Percentiles rank a stretch among this genome's conserved stretches.
Conservation (phyloP, 1,284 basidiomycete species). For the Apiotrichum siamense region DNA sequence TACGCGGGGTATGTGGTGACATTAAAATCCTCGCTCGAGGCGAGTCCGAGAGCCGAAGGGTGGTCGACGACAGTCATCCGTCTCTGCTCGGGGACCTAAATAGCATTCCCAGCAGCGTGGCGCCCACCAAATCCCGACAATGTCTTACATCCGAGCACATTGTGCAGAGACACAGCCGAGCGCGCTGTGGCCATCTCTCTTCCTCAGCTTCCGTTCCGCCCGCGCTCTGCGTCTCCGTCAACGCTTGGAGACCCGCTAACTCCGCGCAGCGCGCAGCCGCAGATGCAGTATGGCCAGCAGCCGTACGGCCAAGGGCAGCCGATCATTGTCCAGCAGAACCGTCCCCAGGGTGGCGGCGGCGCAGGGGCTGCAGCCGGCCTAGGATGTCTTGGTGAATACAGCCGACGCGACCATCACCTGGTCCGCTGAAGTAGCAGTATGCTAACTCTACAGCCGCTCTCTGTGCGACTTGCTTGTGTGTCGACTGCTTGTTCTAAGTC, state of each 20-base stretch:
- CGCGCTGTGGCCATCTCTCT: no score
- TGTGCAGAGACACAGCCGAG: no score
- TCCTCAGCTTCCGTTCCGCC: background rate
- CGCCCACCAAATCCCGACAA: no score
- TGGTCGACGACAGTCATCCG: no score
- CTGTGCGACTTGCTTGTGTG: conserved; percentile 5
- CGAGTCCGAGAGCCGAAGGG: background rate
- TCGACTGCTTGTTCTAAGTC: background rate
- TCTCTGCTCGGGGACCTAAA: no score
- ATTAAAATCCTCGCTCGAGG: no score
- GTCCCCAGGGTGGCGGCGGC: conserved; percentile 4
- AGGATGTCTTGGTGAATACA: conserved; percentile 14
- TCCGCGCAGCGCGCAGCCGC: conserved; percentile 5
- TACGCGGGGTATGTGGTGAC: no score
- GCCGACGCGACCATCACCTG: background rate
- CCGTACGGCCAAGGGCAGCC: conserved; percentile 14
- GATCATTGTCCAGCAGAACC: conserved; percentile 18
- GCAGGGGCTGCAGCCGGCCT: conserved; percentile 6
- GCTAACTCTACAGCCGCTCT: conserved; percentile 6
- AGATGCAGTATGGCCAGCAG: conserved; percentile 14
- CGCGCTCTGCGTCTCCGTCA: background rate
- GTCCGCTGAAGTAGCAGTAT: no score
- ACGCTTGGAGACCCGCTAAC: background rate
- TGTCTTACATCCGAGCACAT: no score
- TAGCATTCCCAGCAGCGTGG: no score